Percentiles rank a stretch among this genome's conserved stretches.
These are phyloP conservation scores for Pontederia paniculata DNA, from an alignment of 176 grass and related monocot species.

Conservation along the genomic window DNA sequence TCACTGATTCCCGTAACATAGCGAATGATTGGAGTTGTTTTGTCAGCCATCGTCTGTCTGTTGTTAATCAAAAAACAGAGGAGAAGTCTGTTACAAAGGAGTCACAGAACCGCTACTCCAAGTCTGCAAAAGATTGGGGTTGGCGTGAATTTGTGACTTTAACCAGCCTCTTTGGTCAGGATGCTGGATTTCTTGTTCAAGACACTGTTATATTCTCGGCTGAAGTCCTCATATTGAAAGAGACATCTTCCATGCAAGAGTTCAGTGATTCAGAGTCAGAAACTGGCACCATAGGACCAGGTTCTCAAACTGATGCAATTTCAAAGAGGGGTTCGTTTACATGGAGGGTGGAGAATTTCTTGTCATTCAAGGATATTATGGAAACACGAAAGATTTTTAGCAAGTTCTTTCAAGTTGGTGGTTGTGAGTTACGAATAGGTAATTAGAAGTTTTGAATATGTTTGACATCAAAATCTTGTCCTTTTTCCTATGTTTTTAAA, in stretches of 20 bases:
- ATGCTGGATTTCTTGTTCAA: conserved; percentile 79
- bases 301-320: conserved; percentile 42
- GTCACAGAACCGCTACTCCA: conserved; percentile 98
- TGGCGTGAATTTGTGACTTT: conserved; percentile 95
- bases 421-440: conserved; percentile 99
- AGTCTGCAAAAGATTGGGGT: conserved; percentile 94
- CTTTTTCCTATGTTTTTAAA: not conserved
- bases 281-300: conserved; percentile 28
- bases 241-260: conserved; percentile 66
- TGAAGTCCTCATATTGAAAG: conserved; percentile 88
- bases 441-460: conserved; percentile 20
- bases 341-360: conserved; percentile 98
- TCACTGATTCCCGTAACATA: conserved; percentile 67
- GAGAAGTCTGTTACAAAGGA: conserved; percentile 83
- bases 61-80: conserved; percentile 84
- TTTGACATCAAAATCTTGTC: conserved; percentile 10
- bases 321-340: conserved; percentile 53
- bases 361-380: conserved; percentile 96
- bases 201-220: conserved; percentile 85
- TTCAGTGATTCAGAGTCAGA: conserved; percentile 40
- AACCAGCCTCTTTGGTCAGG: conserved; percentile 91
- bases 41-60: conserved; percentile 85
- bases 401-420: conserved; percentile 89
- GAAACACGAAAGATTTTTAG: conserved; percentile 97
- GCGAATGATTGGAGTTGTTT: conserved; percentile 91